These are phyloP conservation scores for Phytopythium delawarense DNA, from an alignment of 352 stramenopile species.

Conservation along the genomic window DNA sequence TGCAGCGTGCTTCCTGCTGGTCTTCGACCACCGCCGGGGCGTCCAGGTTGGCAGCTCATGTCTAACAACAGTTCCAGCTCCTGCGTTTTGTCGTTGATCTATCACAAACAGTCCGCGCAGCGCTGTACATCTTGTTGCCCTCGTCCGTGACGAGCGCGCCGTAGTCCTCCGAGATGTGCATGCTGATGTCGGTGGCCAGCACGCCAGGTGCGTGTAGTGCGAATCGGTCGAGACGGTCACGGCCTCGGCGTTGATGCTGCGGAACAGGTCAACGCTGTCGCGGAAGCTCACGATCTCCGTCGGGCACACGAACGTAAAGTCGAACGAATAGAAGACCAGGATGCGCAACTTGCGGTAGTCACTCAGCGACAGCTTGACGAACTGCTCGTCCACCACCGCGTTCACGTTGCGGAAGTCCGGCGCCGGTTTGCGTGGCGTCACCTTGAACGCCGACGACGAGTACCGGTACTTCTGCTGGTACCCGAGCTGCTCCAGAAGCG, in stretches of 20 bases:
- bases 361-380: constrained; percentile 71
- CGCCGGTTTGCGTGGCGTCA: constrained; percentile 67
- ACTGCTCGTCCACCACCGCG: constrained; percentile 73
- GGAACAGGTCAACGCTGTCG: constrained; percentile 64
- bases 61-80: too few species aligned
- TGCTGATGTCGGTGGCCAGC: constrained; percentile 76
- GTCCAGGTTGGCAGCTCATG: too few species aligned
- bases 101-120: constrained; percentile 83
- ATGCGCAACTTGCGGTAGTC: constrained; percentile 83
- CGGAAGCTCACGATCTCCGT: constrained; percentile 84
- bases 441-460: constrained; percentile 39
- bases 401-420: constrained; percentile 74
- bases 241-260: constrained; percentile 73
- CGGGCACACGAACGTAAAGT: constrained; percentile 86
- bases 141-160: constrained; percentile 81
- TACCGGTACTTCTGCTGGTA: constrained; percentile 82
- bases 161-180: constrained; percentile 82
- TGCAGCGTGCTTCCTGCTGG: too few species aligned
- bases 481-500: constrained; percentile 65
- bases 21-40: too few species aligned
- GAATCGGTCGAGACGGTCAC: constrained; percentile 81
- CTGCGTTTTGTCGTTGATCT: constrained; percentile 75
- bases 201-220: constrained; percentile 83
- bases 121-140: constrained; percentile 74
- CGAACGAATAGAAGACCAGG: constrained; percentile 87